A percentile compares a stretch with the other conserved stretches of the same genome.
phyloP scores from a whole-genome alignment of 331 rosid genomes.

The Spiraea crenata region DNA sequence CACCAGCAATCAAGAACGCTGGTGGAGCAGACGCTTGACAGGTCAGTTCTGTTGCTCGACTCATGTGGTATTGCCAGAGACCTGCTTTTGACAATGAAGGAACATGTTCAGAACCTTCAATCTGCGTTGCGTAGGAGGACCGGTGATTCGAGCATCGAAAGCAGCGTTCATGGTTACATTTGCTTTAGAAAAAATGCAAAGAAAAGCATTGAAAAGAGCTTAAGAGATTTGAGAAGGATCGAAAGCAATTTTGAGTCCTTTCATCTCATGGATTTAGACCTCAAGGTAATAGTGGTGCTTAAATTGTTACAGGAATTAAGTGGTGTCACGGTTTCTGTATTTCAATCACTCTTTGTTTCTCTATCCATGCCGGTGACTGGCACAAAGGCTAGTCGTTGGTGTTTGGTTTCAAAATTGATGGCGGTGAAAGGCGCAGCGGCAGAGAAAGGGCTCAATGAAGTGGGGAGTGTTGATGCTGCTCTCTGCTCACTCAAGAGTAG shows the following conservation, averaged over 20 bases:
- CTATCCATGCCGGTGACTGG: constrained; percentile 41
- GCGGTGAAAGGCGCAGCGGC: constrained; percentile 23
- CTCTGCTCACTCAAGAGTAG: constrained; percentile 40
- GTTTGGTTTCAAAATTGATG: constrained; percentile 52
- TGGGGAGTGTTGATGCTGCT: constrained; percentile 38
- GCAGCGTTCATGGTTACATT: constrained; percentile 23
- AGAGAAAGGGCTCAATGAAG: constrained; percentile 45
- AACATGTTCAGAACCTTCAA: constrained; percentile 31
- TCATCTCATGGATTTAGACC: constrained; percentile 41
- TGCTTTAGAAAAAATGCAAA: constrained; percentile 51
- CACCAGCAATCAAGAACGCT: constrained; percentile 44
- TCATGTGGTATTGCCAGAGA: constrained; percentile 37
- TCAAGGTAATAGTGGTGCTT: constrained; percentile 24
- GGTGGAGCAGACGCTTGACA: constrained; percentile 53
- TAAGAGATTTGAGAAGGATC: constrained; percentile 50
- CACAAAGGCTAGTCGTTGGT: constrained; percentile 36
- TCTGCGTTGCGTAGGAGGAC: constrained; percentile 31
- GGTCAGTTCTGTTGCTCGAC: constrained; percentile 51
- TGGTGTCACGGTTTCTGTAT: constrained; percentile 41
- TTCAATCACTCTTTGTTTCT: constrained; percentile 49
- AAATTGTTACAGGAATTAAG: constrained; percentile 55
- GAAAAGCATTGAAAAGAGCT: constrained; percentile 54
- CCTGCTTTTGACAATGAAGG: constrained; percentile 31
- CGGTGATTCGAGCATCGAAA: constrained; percentile 13
- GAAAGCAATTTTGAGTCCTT: constrained; percentile 30